Evolutionary conservation across 2,329 filamentous ascomycete genomes (phyloP).

Genomic region (Exophiala lecanii-corni): DNA sequence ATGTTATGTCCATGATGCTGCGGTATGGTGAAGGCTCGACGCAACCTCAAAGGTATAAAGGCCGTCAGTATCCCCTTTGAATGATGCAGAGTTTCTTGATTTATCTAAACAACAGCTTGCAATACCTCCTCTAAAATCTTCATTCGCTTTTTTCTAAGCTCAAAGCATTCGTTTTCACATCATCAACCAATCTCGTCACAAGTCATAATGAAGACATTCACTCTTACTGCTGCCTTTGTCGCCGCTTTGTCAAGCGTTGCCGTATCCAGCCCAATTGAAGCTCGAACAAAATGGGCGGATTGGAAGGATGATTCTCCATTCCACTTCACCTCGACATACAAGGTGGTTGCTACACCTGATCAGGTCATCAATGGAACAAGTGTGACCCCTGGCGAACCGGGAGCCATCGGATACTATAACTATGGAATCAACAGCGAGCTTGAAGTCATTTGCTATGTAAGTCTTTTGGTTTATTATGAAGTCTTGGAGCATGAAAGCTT

Average conservation of each 20-base stretch:
- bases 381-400: conserved; percentile 37
- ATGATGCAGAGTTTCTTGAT: too few species aligned
- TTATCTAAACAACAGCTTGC: too few species aligned
- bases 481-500: background rate
- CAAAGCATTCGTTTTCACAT: too few species aligned
- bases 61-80: too few species aligned
- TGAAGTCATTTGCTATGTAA: conserved; percentile 39
- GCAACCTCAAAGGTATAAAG: too few species aligned
- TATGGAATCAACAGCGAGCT: conserved; percentile 49
- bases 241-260: conserved; percentile 4
- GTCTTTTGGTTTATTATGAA: conserved; percentile 1
- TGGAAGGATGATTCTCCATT: conserved; percentile 8
- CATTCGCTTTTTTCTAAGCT: too few species aligned
- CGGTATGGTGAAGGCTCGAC: too few species aligned
- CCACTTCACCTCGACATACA: conserved; percentile 47
- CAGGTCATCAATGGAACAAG: conserved; percentile 46
- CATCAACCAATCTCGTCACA: too few species aligned
- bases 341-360: conserved; percentile 45
- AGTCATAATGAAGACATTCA: conserved; percentile 9
- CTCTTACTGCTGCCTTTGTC: conserved; percentile 1
- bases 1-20: too few species aligned
- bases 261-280: conserved; percentile 1
- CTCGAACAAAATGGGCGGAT: background rate
- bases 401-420: conserved; percentile 47
- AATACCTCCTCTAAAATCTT: too few species aligned